Base-by-base conservation (phyloP, 108 stramenopile genomes). In the Skeletonema marinoi region DNA sequence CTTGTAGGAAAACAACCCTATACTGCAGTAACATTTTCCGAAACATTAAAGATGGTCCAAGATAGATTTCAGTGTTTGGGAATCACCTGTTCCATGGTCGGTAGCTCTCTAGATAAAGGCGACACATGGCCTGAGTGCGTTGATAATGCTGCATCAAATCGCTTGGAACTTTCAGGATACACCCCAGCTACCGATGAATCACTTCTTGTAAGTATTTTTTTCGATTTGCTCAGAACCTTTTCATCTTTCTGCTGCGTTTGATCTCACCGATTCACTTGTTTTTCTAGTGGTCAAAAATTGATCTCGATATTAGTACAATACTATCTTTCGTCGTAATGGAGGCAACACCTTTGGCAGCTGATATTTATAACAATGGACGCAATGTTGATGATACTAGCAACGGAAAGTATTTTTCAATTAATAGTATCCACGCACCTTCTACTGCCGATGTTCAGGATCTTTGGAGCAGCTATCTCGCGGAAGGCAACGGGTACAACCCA, bases 321-420 rank as follows among this genome's bases (percentile, higher is more conserved):
- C 46, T 82, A 38, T 46, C 74, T 35, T 68, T 75, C 38, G 68
- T 82, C 62, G 46, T 82, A 4, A 82, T 82, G 81, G 81, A 82
- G 70, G 80, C 75, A 60, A 54, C 74, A 42, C 60, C 73, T 85
- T 54, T 29, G 65, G 33, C 61, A 63, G 63, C 78, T 31, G 90
- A 91, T 56, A 36, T 88, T 19, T 95, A 89, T 63, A 42, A 60
- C 10, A 71, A 82, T 54, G 94, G 94, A 21, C 78, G 78, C 19
- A 91, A 92, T 78, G 64, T 74, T 32, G 44, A 44, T n/a, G 19
- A 54, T 6, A 48, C 16, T 29, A 65, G 36, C 6, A 51, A 65
- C 25, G 71, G 42, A 2, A 16, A 36, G 11, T 71, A 66, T 31
- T 30, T 71, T n/a, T 77, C 87, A 8, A 70, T 92, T 13, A 11